phyloP scores from a whole-genome alignment of 768 basidiomycete species.

The Leccinum variicolor region DNA sequence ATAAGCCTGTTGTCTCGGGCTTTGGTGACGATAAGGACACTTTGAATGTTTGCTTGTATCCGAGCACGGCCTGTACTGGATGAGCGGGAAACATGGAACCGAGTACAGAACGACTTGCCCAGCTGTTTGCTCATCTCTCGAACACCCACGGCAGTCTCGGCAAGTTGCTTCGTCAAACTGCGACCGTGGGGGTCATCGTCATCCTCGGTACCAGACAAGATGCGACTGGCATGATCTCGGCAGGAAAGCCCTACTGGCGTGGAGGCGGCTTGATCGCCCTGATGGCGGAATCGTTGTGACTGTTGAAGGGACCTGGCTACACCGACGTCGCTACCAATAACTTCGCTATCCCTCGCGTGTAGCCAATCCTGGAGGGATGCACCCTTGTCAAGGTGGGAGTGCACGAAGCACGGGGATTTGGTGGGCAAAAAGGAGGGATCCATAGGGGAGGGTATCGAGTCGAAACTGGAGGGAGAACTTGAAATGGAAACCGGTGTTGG shows the following conservation, averaged over 20 bases:
- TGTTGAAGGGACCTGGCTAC: conserved; percentile 49
- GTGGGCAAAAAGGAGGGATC: conserved; percentile 18
- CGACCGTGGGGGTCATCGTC: conserved; percentile 70
- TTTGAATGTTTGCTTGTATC: conserved; percentile 89
- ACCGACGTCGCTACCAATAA: conserved; percentile 38
- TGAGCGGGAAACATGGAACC: conserved; percentile 9
- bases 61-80: conserved; percentile 76
- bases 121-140: conserved; percentile 99
- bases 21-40: conserved; percentile 93
- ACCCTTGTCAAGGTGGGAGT: conserved; percentile 84
- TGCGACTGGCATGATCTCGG: conserved; percentile 16
- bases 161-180: conserved; percentile 87
- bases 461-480: conserved; percentile 29
- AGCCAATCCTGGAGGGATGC: conserved; percentile 79
- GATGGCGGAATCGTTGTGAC: conserved; percentile 11
- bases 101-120: conserved; percentile 47
- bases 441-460: conserved; percentile 26
- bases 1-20: conserved; percentile 96
- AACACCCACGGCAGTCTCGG: conserved; percentile 95
- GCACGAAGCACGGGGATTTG: conserved; percentile 87
- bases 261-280: neutral
- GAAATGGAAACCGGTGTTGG: conserved; percentile 20
- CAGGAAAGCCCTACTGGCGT: conserved; percentile 15
- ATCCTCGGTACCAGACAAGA: conserved; percentile 36
- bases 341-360: conserved; percentile 33